These are phyloP conservation scores for Fusarium circinatum DNA, from an alignment of 2,329 filamentous ascomycete species.

Conservation along the genomic window DNA sequence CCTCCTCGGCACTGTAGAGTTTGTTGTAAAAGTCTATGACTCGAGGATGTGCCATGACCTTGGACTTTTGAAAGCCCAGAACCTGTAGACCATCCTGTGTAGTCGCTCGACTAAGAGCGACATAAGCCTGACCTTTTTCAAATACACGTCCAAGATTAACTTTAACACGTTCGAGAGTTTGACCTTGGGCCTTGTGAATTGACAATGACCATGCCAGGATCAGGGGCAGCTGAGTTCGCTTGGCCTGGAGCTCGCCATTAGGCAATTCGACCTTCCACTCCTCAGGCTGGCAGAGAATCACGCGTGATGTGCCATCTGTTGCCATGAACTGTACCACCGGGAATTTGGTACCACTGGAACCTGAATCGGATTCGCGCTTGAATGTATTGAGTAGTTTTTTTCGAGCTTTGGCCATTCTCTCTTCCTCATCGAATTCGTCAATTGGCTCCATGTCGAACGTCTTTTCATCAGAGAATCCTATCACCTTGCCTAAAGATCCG, in stretches of 20 bases:
- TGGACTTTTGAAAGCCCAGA: slow-evolving; percentile 84
- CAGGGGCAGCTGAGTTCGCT: slow-evolving; percentile 82
- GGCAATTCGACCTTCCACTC: slow-evolving; percentile 98
- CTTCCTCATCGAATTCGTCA: slow-evolving; percentile 54
- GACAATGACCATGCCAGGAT: slow-evolving; percentile 97
- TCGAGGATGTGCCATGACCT: slow-evolving; percentile 92
- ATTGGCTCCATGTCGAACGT: slow-evolving; percentile 53
- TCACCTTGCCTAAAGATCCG: slow-evolving; percentile 88
- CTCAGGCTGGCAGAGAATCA: slow-evolving; percentile 83
- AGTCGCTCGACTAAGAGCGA: slow-evolving; percentile 92
- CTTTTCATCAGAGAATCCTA: slow-evolving; percentile 54
- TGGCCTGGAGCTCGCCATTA: slow-evolving; percentile 91
- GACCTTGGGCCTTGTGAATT: slow-evolving; percentile 97
- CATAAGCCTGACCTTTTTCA: slow-evolving; percentile 97
- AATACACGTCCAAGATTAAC: slow-evolving; percentile 93
- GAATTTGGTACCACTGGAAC: slow-evolving; percentile 68
- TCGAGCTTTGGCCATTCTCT: slow-evolving; percentile 59
- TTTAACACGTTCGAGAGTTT: slow-evolving; percentile 92
- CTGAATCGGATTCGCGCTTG: slow-evolving; percentile 54
- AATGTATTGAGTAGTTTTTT: slow-evolving; percentile 66
- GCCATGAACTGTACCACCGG: slow-evolving; percentile 87
- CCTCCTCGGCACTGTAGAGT: slow-evolving; percentile 77
- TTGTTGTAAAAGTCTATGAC: slow-evolving; percentile 88
- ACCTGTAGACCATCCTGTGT: slow-evolving; percentile 89
- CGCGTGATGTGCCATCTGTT: slow-evolving; percentile 71